Conservation (phyloP, 164 flowering plant genomes). For the Kingdonia uniflora region DNA sequence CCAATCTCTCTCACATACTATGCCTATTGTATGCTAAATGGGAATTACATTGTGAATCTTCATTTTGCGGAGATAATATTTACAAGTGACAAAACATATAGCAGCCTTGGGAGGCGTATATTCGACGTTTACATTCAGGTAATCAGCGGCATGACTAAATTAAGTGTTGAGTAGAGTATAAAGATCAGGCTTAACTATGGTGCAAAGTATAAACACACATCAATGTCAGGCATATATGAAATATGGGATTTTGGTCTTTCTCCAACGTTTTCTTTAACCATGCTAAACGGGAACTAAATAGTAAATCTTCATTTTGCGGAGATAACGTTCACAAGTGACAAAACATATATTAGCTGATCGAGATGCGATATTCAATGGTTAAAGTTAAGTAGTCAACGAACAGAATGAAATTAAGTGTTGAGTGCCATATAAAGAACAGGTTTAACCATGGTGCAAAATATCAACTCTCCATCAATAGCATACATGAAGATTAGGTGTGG, state of each 20-base stretch:
- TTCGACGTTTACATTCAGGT: conserved; percentile 12
- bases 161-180: no score
- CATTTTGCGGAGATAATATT: no score
- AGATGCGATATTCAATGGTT: conserved; percentile 59
- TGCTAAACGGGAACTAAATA: conserved; percentile 43
- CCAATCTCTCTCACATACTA: conserved; percentile 8
- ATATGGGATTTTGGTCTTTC: no score
- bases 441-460: no score
- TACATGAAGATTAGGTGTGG: no score
- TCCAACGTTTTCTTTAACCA: conserved; percentile 46
- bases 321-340: no score
- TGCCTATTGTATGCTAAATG: conserved; percentile 7
- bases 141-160: neutral
- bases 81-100: neutral
- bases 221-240: no score
- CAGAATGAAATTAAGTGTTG: neutral
- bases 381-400: conserved; percentile 46
- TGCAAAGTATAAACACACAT: no score
- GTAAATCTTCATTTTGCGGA: conserved; percentile 57
- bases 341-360: conserved; percentile 55
- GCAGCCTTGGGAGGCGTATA: conserved; percentile 10
- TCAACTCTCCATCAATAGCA: no score
- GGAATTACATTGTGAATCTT: conserved; percentile 11
- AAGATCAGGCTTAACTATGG: no score
- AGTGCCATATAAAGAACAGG: no score